Percentiles rank a stretch among this genome's conserved stretches.
Evolutionary conservation across 1,139 yeast species (phyloP).

Genomic region (Geotrichum carabidarum): DNA sequence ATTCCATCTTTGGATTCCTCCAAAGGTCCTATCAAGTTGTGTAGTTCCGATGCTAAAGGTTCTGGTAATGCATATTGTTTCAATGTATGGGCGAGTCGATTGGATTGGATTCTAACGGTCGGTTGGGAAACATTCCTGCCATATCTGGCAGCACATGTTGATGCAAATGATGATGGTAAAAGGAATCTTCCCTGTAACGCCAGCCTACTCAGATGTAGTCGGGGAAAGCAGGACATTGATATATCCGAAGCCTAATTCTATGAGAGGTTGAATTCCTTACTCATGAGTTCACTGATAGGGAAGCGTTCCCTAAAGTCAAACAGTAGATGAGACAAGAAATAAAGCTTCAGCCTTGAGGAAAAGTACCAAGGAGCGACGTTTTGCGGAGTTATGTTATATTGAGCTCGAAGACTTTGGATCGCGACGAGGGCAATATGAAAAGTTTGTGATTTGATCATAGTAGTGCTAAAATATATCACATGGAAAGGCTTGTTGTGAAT

Average conservation of each 20-base stretch:
- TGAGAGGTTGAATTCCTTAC: background rate
- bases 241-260: background rate
- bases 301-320: too few relatives aligned
- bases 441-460: conserved; percentile 1
- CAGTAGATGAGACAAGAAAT: too few relatives aligned
- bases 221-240: conserved; percentile 9
- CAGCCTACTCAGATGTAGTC: conserved; percentile 5
- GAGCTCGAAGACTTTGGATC: too few relatives aligned
- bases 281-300: too few relatives aligned
- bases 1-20: background rate
- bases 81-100: background rate
- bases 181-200: background rate
- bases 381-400: too few relatives aligned
- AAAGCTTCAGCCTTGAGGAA: too few relatives aligned
- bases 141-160: background rate
- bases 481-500: background rate
- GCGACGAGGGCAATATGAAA: background rate
- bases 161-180: background rate
- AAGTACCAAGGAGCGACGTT: too few relatives aligned
- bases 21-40: background rate
- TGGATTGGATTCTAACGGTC: background rate
- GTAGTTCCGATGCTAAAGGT: background rate
- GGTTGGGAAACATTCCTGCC: background rate
- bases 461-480: background rate
- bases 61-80: background rate